Evolutionary conservation across 495 filamentous ascomycete genomes (phyloP).

Genomic region (Penicillium flavigenum): DNA sequence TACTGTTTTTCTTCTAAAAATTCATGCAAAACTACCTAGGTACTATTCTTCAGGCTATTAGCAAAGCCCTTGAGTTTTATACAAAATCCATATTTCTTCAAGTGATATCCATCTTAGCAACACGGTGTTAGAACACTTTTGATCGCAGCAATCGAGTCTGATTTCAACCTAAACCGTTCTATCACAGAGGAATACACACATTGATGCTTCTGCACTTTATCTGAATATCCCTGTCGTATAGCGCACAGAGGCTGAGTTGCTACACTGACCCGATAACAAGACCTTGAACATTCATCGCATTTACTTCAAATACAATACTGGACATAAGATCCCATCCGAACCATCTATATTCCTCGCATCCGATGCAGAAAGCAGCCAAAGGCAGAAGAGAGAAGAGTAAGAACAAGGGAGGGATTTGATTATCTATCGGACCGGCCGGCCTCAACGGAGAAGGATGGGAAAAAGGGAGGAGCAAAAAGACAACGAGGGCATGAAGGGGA

Average conservation of each 20-base stretch:
- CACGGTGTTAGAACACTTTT: not conserved
- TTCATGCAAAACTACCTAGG: not conserved
- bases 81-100: not conserved
- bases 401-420: constrained; percentile 21
- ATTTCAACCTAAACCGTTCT: not conserved
- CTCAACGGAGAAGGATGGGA: constrained; percentile 26
- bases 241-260: not conserved
- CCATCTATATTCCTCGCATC: constrained; percentile 8
- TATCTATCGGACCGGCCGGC: constrained; percentile 40
- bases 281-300: not conserved
- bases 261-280: not conserved
- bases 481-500: constrained; percentile 15
- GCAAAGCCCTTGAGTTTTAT: not conserved
- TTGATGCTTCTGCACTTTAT: not conserved
- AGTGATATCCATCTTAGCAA: not conserved
- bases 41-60: not conserved
- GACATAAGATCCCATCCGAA: not conserved
- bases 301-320: not conserved
- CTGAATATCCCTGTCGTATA: not conserved
- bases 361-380: constrained; percentile 9
- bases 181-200: not conserved
- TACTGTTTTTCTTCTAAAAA: constrained; percentile 8
- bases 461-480: constrained; percentile 2
- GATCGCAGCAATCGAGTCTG: not conserved
- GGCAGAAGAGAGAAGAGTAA: not conserved